Base-by-base conservation (phyloP, 2,329 filamentous ascomycete species). In the Fusarium albosuccineum region DNA sequence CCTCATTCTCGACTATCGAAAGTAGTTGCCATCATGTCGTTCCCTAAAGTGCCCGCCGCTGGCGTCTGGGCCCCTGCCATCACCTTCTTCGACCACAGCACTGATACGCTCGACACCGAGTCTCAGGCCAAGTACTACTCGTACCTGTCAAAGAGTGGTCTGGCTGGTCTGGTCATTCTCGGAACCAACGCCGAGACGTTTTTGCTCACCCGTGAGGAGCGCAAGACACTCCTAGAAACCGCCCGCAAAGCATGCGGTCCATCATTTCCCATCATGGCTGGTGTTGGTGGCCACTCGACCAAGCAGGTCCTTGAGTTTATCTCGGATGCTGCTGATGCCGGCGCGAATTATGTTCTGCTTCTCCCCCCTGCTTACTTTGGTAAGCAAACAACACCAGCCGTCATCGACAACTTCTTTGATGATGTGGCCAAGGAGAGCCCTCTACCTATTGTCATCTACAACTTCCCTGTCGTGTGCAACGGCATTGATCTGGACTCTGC, bases 231-330 rank as follows among this genome's bases (percentile, higher is more conserved):
- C 3, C 80, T 92, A n/a, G 74, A 80, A 37, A 80, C 85, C 4
- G 89, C 89, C 78, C 88, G 94, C 48, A 91, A 92, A 73, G 88
- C 88, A 60, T 91, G 96, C 39, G 94, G 94, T 0, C 92, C 93
- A 1, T 90, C 94, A 76, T 97, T 94, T 78, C 94, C 94, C 34
- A 85, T 97, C 67, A 94, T 96, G 83, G 94, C 51, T 79, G 89
- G 89, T 16, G 86, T 89, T 5, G 84, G 87, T 26, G 88, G 86
- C 2, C 89, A 91, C 75, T 89, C 86, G 5, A 90, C 87, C 7
- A 83, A 83, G 64, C 89, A 91, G 75, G 86, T 87, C 5, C 80
- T 89, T 5, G 86, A 90, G 73, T 85, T 84, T 62, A 83, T 89
- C 60, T 68, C 73, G n/a, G 89, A 91, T 70, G 89, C 89, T 3